Evolutionary conservation across 2,329 filamentous ascomycete genomes (phyloP).

Genomic region (Cercospora nicotianae): DNA sequence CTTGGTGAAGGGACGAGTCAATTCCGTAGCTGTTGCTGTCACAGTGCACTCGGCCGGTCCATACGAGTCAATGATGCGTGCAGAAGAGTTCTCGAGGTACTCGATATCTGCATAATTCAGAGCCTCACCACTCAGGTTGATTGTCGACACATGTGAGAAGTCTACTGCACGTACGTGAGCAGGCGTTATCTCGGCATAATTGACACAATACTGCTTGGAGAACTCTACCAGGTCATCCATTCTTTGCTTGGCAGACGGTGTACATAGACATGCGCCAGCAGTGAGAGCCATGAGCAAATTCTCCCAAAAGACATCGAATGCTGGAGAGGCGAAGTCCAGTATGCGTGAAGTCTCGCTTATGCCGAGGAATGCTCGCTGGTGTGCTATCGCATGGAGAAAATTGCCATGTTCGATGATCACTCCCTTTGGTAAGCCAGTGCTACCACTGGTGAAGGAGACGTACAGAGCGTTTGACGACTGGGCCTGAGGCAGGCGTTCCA

Average conservation of each 20-base stretch:
- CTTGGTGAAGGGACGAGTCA: neutral
- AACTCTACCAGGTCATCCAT: slow-evolving; percentile 6
- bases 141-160: slow-evolving; percentile 11
- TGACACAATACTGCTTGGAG: slow-evolving; percentile 7
- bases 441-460: slow-evolving; percentile 20
- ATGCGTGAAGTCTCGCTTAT: slow-evolving; percentile 11
- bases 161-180: slow-evolving; percentile 13
- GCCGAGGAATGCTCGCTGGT: slow-evolving; percentile 5
- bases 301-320: slow-evolving; percentile 22
- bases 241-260: neutral
- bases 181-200: slow-evolving; percentile 20
- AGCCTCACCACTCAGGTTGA: slow-evolving; percentile 22
- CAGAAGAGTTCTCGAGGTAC: slow-evolving; percentile 13
- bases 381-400: slow-evolving; percentile 8
- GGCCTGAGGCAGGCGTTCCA: neutral
- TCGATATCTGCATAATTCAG: slow-evolving; percentile 14
- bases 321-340: slow-evolving; percentile 20
- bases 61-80: slow-evolving; percentile 46
- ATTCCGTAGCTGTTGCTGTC: slow-evolving; percentile 11
- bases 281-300: slow-evolving; percentile 20
- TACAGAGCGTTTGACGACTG: slow-evolving; percentile 10
- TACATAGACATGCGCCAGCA: slow-evolving; percentile 24
- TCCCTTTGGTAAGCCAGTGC: slow-evolving; percentile 22
- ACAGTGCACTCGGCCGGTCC: slow-evolving; percentile 43
- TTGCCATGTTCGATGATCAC: slow-evolving; percentile 15